A percentile compares a stretch with the other conserved stretches of the same genome.
Evolutionary conservation across 768 basidiomycete genomes (phyloP).

Genomic region (Mycena vitilis): DNA sequence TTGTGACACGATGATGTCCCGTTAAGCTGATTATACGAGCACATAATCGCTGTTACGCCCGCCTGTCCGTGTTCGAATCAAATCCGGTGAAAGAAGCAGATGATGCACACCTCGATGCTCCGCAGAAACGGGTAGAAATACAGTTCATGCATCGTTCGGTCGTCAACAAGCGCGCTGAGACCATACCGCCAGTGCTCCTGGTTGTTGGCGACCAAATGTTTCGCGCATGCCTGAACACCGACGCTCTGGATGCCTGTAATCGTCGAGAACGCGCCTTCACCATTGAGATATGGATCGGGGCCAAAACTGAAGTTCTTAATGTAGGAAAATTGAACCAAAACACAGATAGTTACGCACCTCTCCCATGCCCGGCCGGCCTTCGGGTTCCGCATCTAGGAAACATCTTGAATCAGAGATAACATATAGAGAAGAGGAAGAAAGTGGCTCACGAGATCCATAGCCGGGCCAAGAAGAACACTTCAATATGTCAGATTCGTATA

Average conservation of each 20-base stretch:
- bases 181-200: slow-evolving; percentile 36
- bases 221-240: slow-evolving; percentile 52
- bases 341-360: slow-evolving; percentile 4
- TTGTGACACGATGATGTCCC: slow-evolving; percentile 60
- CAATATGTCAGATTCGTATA: neutral
- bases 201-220: slow-evolving; percentile 42
- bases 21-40: slow-evolving; percentile 47
- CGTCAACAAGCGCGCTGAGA: slow-evolving; percentile 43
- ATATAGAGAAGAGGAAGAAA: neutral
- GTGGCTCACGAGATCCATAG: slow-evolving; percentile 46
- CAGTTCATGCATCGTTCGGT: slow-evolving; percentile 51
- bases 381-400: slow-evolving; percentile 26
- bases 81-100: too few species aligned
- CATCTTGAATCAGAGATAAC: neutral
- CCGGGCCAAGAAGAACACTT: slow-evolving; percentile 43
- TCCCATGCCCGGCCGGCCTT: slow-evolving; percentile 28
- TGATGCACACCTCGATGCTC: slow-evolving; percentile 36
- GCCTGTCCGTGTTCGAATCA: too few species aligned
- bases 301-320: slow-evolving; percentile 27
- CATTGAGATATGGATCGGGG: slow-evolving; percentile 55
- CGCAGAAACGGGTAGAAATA: slow-evolving; percentile 41
- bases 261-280: slow-evolving; percentile 51
- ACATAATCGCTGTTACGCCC: slow-evolving; percentile 49
- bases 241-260: slow-evolving; percentile 51
- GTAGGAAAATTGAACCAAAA: neutral